Evolutionary conservation across 2,329 filamentous ascomycete species (phyloP).

Genomic region (Ambrosiella cleistominuta): DNA sequence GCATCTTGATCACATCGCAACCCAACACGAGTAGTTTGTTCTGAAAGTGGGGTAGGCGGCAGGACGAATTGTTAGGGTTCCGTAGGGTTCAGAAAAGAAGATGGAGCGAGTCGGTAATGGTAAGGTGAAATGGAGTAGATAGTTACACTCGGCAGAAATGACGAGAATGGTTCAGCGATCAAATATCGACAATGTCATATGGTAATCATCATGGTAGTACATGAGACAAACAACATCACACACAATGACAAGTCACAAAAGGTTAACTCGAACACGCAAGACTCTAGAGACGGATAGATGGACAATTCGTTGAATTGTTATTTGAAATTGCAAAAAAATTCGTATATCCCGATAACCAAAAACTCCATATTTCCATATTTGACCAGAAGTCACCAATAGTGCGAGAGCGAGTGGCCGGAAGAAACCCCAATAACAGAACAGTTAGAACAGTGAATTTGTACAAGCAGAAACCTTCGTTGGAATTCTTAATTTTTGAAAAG

Average conservation of each 20-base stretch:
- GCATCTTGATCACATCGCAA: background rate
- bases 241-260: background rate
- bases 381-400: background rate
- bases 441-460: background rate
- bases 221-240: background rate
- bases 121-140: too few species aligned
- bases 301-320: background rate
- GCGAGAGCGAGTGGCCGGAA: background rate
- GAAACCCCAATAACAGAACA: background rate
- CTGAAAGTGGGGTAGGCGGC: background rate
- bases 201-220: too few species aligned
- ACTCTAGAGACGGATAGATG: background rate
- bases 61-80: too few species aligned
- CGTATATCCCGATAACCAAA: background rate
- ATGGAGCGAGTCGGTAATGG: too few species aligned
- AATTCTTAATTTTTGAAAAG: slow-evolving; percentile 1
- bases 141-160: too few species aligned
- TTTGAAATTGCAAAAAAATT: background rate
- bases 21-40: background rate
- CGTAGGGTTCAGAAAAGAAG: too few species aligned
- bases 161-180: too few species aligned
- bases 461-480: background rate
- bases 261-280: background rate
- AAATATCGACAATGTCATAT: too few species aligned
- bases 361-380: background rate